Conservation (phyloP, 257 asterid species). For the Penstemon barbatus region DNA sequence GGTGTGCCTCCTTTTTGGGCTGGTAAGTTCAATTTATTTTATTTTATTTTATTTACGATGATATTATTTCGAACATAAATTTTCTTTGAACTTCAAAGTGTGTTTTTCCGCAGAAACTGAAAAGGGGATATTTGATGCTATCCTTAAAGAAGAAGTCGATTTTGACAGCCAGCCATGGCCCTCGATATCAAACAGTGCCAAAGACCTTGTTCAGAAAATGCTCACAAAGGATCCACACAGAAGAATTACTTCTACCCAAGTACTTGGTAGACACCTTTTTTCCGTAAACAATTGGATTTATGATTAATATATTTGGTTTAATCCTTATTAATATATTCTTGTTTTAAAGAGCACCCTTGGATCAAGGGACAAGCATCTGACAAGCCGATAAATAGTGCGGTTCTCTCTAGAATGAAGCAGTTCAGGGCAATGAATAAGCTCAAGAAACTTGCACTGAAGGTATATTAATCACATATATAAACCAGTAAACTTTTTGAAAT, state of each 20-base stretch:
- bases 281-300: not conserved
- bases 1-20: constrained; percentile 99
- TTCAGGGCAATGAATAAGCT: constrained; percentile 90
- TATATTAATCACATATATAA: constrained; percentile 3
- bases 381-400: constrained; percentile 84
- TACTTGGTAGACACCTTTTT: constrained; percentile 42
- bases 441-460: constrained; percentile 82
- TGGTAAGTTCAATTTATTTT: constrained; percentile 47
- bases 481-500: not conserved
- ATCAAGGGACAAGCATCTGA: constrained; percentile 79
- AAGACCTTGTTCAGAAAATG: constrained; percentile 62
- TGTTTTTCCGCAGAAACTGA: constrained; percentile 49
- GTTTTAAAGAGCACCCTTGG: constrained; percentile 69
- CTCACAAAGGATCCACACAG: constrained; percentile 46
- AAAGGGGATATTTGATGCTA: constrained; percentile 57
- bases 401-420: constrained; percentile 82
- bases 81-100: not conserved
- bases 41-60: not conserved
- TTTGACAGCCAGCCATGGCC: constrained; percentile 66
- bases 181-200: constrained; percentile 54
- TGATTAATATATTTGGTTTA: not conserved
- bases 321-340: constrained; percentile 6
- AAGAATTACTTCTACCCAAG: constrained; percentile 58
- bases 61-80: not conserved
- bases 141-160: constrained; percentile 54